Conservation (phyloP, 1,139 yeast species). For the Nakaseomyces kungkrabaensis region DNA sequence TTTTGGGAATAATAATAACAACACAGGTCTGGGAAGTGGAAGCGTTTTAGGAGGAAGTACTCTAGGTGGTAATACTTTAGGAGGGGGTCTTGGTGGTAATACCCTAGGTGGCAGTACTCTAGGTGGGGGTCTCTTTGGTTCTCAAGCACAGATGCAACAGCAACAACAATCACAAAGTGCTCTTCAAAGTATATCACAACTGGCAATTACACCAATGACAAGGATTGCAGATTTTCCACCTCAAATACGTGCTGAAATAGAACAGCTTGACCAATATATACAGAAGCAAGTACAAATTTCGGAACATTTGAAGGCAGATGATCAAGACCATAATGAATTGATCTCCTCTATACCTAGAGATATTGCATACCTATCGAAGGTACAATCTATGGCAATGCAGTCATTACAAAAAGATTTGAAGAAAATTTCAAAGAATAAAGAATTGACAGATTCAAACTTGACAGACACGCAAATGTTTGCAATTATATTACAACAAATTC, state of each 20-base stretch:
- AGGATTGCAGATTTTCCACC: constrained; percentile 79
- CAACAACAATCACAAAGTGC: constrained; percentile 32
- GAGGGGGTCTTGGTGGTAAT: constrained; percentile 7
- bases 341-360: constrained; percentile 81
- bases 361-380: constrained; percentile 58
- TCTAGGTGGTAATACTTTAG: constrained; percentile 29
- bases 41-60: constrained; percentile 6
- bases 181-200: constrained; percentile 26
- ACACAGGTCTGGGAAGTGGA: background rate
- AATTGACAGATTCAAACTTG: constrained; percentile 36
- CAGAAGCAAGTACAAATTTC: constrained; percentile 76
- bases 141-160: constrained; percentile 14
- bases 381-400: constrained; percentile 53
- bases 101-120: constrained; percentile 13
- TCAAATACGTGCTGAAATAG: constrained; percentile 64
- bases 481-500: constrained; percentile 53
- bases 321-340: constrained; percentile 54
- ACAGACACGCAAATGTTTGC: constrained; percentile 57
- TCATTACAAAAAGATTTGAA: constrained; percentile 58
- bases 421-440: constrained; percentile 34
- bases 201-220: constrained; percentile 71
- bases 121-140: constrained; percentile 22
- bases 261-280: constrained; percentile 74
- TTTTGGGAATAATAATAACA: background rate
- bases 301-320: constrained; percentile 61